phyloP scores from a whole-genome alignment of 2,329 filamentous ascomycete genomes.

The Beauveria bassiana region DNA sequence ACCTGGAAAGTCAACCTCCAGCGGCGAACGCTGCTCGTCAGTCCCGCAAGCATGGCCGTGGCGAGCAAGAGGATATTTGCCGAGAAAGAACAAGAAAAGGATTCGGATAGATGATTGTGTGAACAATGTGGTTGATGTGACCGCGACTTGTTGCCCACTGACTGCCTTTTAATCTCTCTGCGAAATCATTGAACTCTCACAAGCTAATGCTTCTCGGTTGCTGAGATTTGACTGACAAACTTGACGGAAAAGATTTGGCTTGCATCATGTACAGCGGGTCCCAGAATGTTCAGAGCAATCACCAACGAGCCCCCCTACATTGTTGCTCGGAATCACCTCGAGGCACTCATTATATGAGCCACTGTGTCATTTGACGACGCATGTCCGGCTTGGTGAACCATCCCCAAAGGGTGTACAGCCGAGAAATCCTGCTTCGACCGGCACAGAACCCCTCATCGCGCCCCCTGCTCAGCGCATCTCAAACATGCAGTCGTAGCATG shows the following conservation, averaged over 20 bases:
- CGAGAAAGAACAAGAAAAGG: not conserved
- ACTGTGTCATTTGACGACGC: not conserved
- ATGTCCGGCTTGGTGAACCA: not conserved
- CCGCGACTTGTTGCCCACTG: not conserved
- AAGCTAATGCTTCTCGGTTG: not conserved
- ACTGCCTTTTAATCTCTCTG: not conserved
- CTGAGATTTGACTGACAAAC: not conserved
- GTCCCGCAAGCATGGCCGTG: not conserved
- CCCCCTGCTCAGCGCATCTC: not conserved
- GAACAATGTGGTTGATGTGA: not conserved
- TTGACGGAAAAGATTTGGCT: not conserved
- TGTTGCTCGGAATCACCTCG: not conserved
- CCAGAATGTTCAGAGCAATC: too few species aligned
- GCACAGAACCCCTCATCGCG: not conserved
- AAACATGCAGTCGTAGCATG: not conserved
- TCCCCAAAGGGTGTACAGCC: too few species aligned
- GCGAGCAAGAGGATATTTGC: not conserved
- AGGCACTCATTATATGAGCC: not conserved
- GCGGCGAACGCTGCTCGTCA: not conserved
- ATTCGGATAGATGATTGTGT: not conserved
- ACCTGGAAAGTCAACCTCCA: not conserved
- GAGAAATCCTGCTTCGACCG: too few species aligned
- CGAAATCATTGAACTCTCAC: not conserved
- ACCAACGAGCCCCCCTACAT: too few species aligned
- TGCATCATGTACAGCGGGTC: not conserved